Percentiles rank a stretch among this genome's conserved stretches.
These are phyloP conservation scores for Rhodotorula paludigena DNA, from an alignment of 768 basidiomycete species.

Conservation along the genomic window DNA sequence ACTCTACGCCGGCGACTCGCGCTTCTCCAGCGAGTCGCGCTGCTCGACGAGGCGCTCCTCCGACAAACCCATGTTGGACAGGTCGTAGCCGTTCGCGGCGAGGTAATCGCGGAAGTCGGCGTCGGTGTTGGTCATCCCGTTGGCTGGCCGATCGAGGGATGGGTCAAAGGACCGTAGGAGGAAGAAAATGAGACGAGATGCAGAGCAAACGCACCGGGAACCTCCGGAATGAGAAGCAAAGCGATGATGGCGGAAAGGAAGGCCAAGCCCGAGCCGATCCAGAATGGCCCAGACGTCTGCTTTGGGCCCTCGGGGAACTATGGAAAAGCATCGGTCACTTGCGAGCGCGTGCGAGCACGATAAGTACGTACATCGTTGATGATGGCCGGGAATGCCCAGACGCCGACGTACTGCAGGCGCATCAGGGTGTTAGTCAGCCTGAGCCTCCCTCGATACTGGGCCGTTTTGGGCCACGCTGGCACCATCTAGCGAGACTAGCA, in stretches of 20 bases:
- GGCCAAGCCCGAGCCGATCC: slow-evolving; percentile 57
- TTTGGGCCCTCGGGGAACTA: slow-evolving; percentile 17
- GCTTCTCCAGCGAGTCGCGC: not conserved
- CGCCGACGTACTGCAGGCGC: slow-evolving; percentile 44
- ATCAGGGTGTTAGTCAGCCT: no score
- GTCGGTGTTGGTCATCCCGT: slow-evolving; percentile 20
- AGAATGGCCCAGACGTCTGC: slow-evolving; percentile 23
- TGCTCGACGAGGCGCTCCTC: not conserved
- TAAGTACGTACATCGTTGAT: not conserved
- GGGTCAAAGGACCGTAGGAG: no score
- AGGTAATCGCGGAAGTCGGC: slow-evolving; percentile 77
- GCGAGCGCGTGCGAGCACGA: not conserved
- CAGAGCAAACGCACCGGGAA: slow-evolving; percentile 47
- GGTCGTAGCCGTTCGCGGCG: slow-evolving; percentile 66
- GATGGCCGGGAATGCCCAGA: slow-evolving; percentile 46
- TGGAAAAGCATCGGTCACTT: not conserved
- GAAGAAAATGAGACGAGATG: not conserved
- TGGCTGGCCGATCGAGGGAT: no score
- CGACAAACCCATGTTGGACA: slow-evolving; percentile 5
- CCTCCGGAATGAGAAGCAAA: slow-evolving; percentile 66
- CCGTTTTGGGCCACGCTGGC: no score
- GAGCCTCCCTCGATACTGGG: no score
- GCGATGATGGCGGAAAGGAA: slow-evolving; percentile 69
- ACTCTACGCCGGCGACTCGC: not conserved
- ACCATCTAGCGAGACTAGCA: no score